Conservation (phyloP, 2,329 filamentous ascomycete genomes). For the Seiridium unicorne region DNA sequence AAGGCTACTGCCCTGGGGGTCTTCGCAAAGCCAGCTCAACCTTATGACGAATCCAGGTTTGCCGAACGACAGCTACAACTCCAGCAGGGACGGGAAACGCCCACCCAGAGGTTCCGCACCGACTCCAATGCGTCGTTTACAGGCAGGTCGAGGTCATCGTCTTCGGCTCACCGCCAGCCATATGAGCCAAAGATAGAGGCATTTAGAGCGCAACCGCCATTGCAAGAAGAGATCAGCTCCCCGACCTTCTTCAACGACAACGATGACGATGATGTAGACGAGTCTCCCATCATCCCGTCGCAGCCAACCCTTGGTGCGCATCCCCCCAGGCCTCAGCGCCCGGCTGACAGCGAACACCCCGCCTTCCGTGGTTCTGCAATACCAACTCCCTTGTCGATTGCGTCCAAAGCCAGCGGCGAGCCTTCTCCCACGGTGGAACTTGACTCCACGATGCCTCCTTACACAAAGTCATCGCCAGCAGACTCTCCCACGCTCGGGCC, state of each 20-base stretch:
- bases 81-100: slow-evolving; percentile 70
- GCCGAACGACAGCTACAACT: slow-evolving; percentile 79
- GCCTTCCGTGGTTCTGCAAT: slow-evolving; percentile 47
- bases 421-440: slow-evolving; percentile 23
- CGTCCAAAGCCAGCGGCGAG: slow-evolving; percentile 27
- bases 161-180: slow-evolving; percentile 36
- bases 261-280: slow-evolving; percentile 36
- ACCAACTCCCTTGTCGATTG: slow-evolving; percentile 40
- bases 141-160: slow-evolving; percentile 46
- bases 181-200: slow-evolving; percentile 26
- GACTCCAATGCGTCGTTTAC: slow-evolving; percentile 43
- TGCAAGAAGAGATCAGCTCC: slow-evolving; percentile 29
- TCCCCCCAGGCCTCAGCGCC: slow-evolving; percentile 39
- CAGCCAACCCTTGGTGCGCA: slow-evolving; percentile 28
- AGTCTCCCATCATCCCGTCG: slow-evolving; percentile 20
- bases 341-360: slow-evolving; percentile 53
- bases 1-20: slow-evolving; percentile 32
- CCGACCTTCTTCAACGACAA: slow-evolving; percentile 39
- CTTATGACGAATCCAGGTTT: slow-evolving; percentile 84
- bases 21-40: slow-evolving; percentile 66
- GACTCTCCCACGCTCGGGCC: slow-evolving; percentile 84
- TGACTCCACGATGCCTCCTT: slow-evolving; percentile 14
- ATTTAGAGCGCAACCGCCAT: slow-evolving; percentile 24
- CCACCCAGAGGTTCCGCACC: slow-evolving; percentile 43
- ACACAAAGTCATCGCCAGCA: slow-evolving; percentile 29